phyloP scores from a whole-genome alignment of 2,329 filamentous ascomycete species.

The Pezicula carpinea region DNA sequence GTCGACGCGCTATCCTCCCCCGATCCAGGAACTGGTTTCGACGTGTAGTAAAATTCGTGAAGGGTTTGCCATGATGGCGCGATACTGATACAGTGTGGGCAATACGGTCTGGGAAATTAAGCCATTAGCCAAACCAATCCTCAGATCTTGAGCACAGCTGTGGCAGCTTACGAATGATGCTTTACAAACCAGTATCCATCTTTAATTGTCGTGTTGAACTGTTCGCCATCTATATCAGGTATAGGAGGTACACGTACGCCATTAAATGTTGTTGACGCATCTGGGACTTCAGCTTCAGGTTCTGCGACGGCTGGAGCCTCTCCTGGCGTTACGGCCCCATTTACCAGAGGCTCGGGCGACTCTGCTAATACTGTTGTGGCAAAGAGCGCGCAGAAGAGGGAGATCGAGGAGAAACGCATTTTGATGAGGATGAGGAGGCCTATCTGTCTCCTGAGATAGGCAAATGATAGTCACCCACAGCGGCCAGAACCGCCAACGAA shows the following conservation, averaged over 20 bases:
- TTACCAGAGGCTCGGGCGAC: constrained; percentile 9
- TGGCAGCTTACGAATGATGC: constrained; percentile 26
- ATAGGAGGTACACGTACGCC: constrained; percentile 45
- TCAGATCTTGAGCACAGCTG: not conserved
- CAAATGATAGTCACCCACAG: constrained; percentile 1
- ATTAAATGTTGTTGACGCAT: constrained; percentile 42
- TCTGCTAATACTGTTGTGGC: constrained; percentile 20
- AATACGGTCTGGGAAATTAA: constrained; percentile 22
- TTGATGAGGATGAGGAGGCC: constrained; percentile 19
- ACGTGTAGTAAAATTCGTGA: constrained; percentile 87
- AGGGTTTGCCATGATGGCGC: constrained; percentile 86
- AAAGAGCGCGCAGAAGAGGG: constrained; percentile 21
- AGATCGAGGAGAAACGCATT: constrained; percentile 26
- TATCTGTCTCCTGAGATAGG: constrained; percentile 16
- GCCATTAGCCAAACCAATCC: not conserved
- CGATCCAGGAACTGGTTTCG: constrained; percentile 52
- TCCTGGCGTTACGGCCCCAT: constrained; percentile 7
- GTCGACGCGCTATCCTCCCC: constrained; percentile 37
- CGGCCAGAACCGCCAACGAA: constrained; percentile 14
- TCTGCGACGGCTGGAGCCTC: constrained; percentile 19
- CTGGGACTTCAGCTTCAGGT: constrained; percentile 20
- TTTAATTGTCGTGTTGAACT: constrained; percentile 31
- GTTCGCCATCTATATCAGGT: constrained; percentile 40
- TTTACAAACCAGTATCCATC: constrained; percentile 31
- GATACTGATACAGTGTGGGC: constrained; percentile 39